Evolutionary conservation across 805 yeast genomes (phyloP), one percentile per base, ranked within the genome.

Genomic region (Hanseniaspora valbyensis): DNA sequence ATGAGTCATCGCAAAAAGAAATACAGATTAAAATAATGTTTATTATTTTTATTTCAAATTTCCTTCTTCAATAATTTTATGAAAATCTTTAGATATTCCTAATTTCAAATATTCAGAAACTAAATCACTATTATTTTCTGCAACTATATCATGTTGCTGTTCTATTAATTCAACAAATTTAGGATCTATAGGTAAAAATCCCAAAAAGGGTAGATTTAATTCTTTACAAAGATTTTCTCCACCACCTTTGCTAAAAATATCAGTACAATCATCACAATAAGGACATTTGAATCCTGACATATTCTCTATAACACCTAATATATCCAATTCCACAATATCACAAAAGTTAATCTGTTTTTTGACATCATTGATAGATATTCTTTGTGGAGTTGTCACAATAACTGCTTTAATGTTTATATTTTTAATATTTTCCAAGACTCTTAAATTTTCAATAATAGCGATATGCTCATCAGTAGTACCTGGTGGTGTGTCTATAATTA

Each of bases 401-500:
- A 92, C 80, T 0, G 96, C 96, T 25, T 73, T 72, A 0, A 80
- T 79, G 18, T 45, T 40, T 18, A 44, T 44, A 8, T 44, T 28
- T 5, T 18, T 25, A 4, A 44, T 39, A 16, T 50, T 44, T 50
- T 50, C 53, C 28, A 50, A 14, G 56, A 70, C 66, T 52, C 82
- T 67, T 37, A 92, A 71, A 64, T 88, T 95, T 61, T 92, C 97
- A 4, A 96, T 96, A 34, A 94, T 83, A 3, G 96, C 88, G 34
- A 92, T 92, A 63, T 92, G 99, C 63, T 92, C 99, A 65, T 92
- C 99, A 0, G 95, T 83, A 0, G 99, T 92, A 0, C 99, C 99
- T 0, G 99, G 99, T 0, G 99, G 99, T 0, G 99, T 92, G 63
- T 92, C 99, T 5, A 92, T 88, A 29, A 92, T 67, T 51, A 90